These are phyloP conservation scores for Aspergillus neoniger DNA, from an alignment of 2,329 filamentous ascomycete genomes.

Conservation along the genomic window DNA sequence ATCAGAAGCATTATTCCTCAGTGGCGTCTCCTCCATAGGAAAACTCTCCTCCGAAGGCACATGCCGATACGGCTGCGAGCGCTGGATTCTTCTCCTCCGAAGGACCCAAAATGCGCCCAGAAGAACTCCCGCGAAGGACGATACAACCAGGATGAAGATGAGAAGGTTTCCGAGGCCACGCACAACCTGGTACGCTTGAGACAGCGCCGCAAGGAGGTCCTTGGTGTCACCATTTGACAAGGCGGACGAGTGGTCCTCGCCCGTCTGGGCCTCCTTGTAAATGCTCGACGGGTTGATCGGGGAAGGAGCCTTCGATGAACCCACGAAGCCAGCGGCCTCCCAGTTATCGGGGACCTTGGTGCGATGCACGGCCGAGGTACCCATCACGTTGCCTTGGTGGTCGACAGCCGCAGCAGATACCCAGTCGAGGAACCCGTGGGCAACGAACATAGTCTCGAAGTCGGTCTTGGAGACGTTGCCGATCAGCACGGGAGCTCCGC, in stretches of 20 bases:
- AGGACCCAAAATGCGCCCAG: not conserved
- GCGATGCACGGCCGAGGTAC: conserved; percentile 18
- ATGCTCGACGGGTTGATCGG: conserved; percentile 10
- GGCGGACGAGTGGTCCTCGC: not conserved
- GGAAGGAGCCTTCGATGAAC: not conserved
- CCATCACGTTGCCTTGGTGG: conserved; percentile 23
- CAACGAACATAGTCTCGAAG: conserved; percentile 38
- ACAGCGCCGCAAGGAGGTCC: not conserved
- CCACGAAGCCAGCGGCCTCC: conserved; percentile 15
- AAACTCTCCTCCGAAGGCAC: conserved; percentile 3
- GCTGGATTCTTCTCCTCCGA: not conserved
- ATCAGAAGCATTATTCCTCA: not conserved
- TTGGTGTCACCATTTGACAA: not conserved
- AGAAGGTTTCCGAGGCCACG: not conserved
- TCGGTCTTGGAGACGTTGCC: conserved; percentile 28
- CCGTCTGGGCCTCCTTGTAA: not conserved
- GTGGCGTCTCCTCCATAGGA: not conserved
- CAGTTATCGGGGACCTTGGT: conserved; percentile 19
- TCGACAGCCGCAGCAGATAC: conserved; percentile 31
- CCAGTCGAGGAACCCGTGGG: conserved; percentile 31
- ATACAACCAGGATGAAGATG: not conserved
- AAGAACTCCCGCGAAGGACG: not conserved
- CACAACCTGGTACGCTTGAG: not conserved
- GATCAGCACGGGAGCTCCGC: conserved; percentile 26
- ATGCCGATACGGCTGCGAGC: not conserved